These are phyloP conservation scores for Petunia axillaris DNA, from an alignment of 257 asterid species.

Conservation along the genomic window DNA sequence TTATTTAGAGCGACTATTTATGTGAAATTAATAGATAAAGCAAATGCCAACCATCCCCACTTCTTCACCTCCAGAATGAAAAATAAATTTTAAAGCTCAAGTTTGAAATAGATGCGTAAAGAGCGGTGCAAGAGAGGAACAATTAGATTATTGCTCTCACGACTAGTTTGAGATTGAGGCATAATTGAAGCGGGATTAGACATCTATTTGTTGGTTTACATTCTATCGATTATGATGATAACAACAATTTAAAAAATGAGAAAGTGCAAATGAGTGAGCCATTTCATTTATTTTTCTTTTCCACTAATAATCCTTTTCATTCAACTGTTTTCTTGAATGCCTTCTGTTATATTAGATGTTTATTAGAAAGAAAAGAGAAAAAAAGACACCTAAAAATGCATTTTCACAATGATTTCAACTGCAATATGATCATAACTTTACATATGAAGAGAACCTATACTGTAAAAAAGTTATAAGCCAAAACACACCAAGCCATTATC, in stretches of 20 bases:
- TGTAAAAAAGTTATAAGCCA: slow-evolving; percentile 8
- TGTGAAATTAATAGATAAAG: too few species aligned
- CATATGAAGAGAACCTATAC: neutral
- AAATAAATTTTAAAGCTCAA: too few species aligned
- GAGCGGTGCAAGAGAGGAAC: too few species aligned
- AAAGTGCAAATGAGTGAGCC: too few species aligned
- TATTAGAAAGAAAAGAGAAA: neutral
- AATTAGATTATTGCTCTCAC: too few species aligned
- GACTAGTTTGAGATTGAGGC: neutral
- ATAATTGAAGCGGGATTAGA: neutral
- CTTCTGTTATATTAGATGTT: neutral
- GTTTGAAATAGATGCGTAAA: too few species aligned
- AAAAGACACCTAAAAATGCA: neutral
- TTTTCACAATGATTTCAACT: neutral
- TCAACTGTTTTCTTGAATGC: neutral
- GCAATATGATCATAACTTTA: neutral
- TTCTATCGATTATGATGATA: neutral
- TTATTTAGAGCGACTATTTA: too few species aligned
- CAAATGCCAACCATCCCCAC: too few species aligned
- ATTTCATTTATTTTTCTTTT: too few species aligned
- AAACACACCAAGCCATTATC: neutral
- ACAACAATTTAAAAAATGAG: too few species aligned
- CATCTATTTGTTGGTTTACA: neutral
- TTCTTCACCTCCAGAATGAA: too few species aligned
- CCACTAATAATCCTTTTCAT: too few species aligned